phyloP scores from a whole-genome alignment of 805 yeast species.

The Kuraishia cidri region DNA sequence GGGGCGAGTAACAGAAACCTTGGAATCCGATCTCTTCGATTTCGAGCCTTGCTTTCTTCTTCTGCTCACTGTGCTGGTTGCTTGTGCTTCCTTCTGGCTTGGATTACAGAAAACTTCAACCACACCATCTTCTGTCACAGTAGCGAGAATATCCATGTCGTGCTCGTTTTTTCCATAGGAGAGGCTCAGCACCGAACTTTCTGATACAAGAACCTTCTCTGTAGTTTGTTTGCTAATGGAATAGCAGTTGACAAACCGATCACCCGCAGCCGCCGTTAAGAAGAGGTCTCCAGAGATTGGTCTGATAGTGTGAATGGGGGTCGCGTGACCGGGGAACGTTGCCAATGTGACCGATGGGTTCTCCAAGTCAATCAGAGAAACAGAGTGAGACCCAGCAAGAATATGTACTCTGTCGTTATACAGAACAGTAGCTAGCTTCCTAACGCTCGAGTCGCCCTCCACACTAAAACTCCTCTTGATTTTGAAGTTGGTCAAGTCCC shows the following conservation, averaged over 20 bases:
- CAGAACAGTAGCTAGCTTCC: conserved; percentile 12
- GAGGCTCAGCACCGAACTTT: conserved; percentile 45
- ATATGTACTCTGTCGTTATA: conserved; percentile 27
- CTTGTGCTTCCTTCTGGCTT: conserved; percentile 5
- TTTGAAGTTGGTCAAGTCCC: conserved; percentile 42
- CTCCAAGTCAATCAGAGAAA: conserved; percentile 40
- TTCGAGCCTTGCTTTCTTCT: conserved; percentile 36
- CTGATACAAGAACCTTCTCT: conserved; percentile 56
- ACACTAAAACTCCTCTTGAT: conserved; percentile 31
- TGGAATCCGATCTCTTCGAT: conserved; percentile 42
- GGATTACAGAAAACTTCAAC: conserved; percentile 68
- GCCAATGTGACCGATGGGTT: conserved; percentile 26
- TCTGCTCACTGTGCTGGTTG: conserved; percentile 16
- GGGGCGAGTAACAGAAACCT: conserved; percentile 39
- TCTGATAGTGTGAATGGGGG: conserved; percentile 47
- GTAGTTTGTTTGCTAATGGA: conserved; percentile 33
- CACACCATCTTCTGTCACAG: conserved; percentile 66
- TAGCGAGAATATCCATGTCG: conserved; percentile 31
- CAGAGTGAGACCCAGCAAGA: conserved; percentile 59
- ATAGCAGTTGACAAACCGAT: conserved; percentile 73
- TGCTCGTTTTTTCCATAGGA: conserved; percentile 23
- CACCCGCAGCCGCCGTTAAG: conserved; percentile 67
- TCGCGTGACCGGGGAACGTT: conserved; percentile 70
- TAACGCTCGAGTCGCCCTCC: conserved; percentile 14
- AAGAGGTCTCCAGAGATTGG: conserved; percentile 35